These are phyloP conservation scores for Trypanosoma avium DNA, from an alignment of 208 protist species.

Conservation along the genomic window DNA sequence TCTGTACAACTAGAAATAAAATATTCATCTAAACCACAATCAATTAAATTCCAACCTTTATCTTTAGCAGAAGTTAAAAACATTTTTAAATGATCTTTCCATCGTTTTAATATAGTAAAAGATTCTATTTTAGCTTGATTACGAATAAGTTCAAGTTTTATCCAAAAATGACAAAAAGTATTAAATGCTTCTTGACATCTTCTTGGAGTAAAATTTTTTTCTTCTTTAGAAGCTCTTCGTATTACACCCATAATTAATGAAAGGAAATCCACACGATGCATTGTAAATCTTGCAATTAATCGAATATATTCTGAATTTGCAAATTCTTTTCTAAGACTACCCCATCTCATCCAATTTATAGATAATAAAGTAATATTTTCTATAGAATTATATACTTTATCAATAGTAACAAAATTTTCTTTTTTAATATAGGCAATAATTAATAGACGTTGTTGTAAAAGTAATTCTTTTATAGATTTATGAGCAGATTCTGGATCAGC, in stretches of 20 bases:
- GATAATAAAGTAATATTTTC: conserved; percentile 58
- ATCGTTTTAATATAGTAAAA: conserved; percentile 54
- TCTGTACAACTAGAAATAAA: conserved; percentile 56
- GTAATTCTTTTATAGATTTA: conserved; percentile 32
- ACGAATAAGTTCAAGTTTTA: conserved; percentile 66
- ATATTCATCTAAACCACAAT: conserved; percentile 73
- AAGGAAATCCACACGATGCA: conserved; percentile 82
- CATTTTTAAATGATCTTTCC: conserved; percentile 80
- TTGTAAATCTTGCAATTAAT: conserved; percentile 72
- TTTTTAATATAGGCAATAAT: conserved; percentile 52
- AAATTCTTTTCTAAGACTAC: conserved; percentile 31
- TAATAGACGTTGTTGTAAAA: conserved; percentile 38
- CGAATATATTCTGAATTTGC: conserved; percentile 43
- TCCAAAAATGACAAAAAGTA: conserved; percentile 73
- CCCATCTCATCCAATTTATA: conserved; percentile 86
- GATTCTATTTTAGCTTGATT: conserved; percentile 44
- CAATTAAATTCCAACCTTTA: conserved; percentile 49
- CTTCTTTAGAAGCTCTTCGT: conserved; percentile 16
- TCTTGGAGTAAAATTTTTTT: conserved; percentile 19
- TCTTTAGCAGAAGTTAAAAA: conserved; percentile 56
- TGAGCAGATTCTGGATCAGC: conserved; percentile 30
- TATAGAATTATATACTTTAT: conserved; percentile 35
- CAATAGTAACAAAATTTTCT: background rate
- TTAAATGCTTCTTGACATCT: conserved; percentile 72
- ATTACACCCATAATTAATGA: conserved; percentile 70